A percentile compares a stretch with the other conserved stretches of the same genome.
These are phyloP conservation scores for Bolboschoenoplectus hybrid DNA, from an alignment of 202 grass and related monocot species.

Conservation along the genomic window DNA sequence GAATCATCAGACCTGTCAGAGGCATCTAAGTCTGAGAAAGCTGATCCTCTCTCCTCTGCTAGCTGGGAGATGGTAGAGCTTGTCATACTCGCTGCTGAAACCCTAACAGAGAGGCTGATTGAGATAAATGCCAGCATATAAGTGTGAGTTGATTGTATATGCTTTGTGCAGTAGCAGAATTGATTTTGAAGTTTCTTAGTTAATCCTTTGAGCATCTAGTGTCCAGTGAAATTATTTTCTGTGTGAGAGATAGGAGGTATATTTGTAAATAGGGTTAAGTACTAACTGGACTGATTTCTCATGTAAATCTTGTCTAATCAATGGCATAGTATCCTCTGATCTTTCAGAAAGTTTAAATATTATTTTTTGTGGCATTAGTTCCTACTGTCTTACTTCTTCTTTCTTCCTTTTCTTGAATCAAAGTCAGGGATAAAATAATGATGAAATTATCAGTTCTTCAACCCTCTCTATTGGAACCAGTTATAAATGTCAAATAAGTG, in stretches of 20 bases:
- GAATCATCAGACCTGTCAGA: conserved; percentile 54
- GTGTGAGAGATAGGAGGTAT: conserved; percentile 5
- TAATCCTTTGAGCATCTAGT: conserved; percentile 14
- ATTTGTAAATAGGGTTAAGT: conserved; percentile 31
- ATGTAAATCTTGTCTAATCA: conserved; percentile 13
- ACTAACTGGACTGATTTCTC: background rate
- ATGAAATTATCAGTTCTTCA: background rate
- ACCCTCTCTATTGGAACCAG: background rate
- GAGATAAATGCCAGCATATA: conserved; percentile 41
- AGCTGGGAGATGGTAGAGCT: conserved; percentile 90
- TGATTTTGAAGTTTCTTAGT: conserved; percentile 18
- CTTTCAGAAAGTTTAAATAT: background rate
- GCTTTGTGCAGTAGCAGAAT: conserved; percentile 13
- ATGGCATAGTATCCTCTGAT: background rate
- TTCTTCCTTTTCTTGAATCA: background rate
- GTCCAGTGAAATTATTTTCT: background rate
- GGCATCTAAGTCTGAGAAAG: conserved; percentile 51
- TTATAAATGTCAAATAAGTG: background rate
- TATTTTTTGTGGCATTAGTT: background rate
- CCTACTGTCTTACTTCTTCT: background rate
- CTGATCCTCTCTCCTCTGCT: conserved; percentile 52
- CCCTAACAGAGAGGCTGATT: conserved; percentile 56
- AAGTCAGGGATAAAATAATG: background rate
- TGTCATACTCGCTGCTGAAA: conserved; percentile 66
- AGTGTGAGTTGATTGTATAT: conserved; percentile 17